Conservation (phyloP, 768 basidiomycete genomes). For the Artomyces pyxidatus region DNA sequence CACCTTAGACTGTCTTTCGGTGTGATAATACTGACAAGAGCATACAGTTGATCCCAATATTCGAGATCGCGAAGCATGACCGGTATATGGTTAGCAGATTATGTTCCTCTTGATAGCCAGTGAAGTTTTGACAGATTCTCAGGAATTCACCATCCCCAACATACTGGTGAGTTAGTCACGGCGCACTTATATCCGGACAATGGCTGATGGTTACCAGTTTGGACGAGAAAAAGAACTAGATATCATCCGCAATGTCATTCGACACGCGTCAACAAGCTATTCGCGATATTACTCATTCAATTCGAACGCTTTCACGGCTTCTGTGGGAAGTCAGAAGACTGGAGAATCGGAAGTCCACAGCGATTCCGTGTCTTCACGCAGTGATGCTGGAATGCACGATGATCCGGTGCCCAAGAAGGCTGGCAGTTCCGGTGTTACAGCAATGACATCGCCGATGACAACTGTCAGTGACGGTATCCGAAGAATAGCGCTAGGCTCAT, state of each 20-base stretch:
- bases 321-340: slow-evolving; percentile 26
- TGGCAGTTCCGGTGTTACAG: slow-evolving; percentile 5
- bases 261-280: slow-evolving; percentile 47
- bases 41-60: slow-evolving; percentile 55
- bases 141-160: slow-evolving; percentile 68
- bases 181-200: background rate
- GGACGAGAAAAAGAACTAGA: slow-evolving; percentile 69
- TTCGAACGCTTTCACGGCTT: slow-evolving; percentile 30
- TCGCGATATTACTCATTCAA: slow-evolving; percentile 45
- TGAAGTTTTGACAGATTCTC: background rate
- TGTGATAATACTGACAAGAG: too few species aligned
- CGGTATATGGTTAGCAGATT: slow-evolving; percentile 55
- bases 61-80: slow-evolving; percentile 60
- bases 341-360: slow-evolving; percentile 17
- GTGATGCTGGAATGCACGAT: slow-evolving; percentile 20
- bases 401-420: background rate
- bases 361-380: slow-evolving; percentile 37
- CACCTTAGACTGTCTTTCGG: too few species aligned
- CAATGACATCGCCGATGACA: slow-evolving; percentile 16
- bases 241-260: slow-evolving; percentile 52
- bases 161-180: slow-evolving; percentile 38
- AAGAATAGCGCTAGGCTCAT: slow-evolving; percentile 34
- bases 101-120: background rate
- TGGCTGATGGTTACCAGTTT: slow-evolving; percentile 31
- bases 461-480: slow-evolving; percentile 35